Percentiles rank a stretch among this genome's conserved stretches.
Evolutionary conservation across 768 basidiomycete genomes (phyloP).

Genomic region (Mycena epipterygia): DNA sequence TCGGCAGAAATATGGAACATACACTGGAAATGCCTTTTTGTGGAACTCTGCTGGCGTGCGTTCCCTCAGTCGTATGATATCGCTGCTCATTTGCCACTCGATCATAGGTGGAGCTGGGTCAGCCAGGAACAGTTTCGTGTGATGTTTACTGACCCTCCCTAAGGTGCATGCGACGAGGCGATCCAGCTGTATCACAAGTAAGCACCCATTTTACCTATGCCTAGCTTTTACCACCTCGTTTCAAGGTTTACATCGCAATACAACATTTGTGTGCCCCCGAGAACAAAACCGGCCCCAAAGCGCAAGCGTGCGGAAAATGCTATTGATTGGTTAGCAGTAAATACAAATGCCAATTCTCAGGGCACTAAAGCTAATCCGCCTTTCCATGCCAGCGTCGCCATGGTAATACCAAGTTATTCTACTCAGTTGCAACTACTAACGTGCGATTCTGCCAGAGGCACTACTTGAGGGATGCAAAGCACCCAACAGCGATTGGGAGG

Average conservation of each 20-base stretch:
- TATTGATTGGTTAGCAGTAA: constrained; percentile 7
- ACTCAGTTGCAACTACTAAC: neutral
- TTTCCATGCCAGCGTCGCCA: constrained; percentile 5
- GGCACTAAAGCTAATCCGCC: neutral
- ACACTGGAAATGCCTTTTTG: neutral
- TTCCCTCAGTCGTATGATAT: neutral
- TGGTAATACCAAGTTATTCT: neutral
- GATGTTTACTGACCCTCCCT: neutral
- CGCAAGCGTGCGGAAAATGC: neutral
- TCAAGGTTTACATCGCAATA: neutral
- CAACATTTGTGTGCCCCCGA: neutral
- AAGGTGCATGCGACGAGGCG: constrained; percentile 18
- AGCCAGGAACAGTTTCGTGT: neutral
- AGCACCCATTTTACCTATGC: neutral
- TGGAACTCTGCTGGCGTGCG: neutral
- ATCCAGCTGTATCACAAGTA: constrained; percentile 8
- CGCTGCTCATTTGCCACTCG: neutral
- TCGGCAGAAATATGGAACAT: neutral
- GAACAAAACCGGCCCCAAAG: constrained; percentile 12
- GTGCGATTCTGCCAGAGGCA: neutral
- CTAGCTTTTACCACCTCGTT: neutral
- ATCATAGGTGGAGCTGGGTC: neutral
- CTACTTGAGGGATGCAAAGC: constrained; percentile 1
- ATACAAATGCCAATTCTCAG: neutral
- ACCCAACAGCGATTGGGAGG: constrained; percentile 12